These are phyloP conservation scores for Porpolomopsis calyptriformis DNA, from an alignment of 768 basidiomycete genomes.

Conservation along the genomic window DNA sequence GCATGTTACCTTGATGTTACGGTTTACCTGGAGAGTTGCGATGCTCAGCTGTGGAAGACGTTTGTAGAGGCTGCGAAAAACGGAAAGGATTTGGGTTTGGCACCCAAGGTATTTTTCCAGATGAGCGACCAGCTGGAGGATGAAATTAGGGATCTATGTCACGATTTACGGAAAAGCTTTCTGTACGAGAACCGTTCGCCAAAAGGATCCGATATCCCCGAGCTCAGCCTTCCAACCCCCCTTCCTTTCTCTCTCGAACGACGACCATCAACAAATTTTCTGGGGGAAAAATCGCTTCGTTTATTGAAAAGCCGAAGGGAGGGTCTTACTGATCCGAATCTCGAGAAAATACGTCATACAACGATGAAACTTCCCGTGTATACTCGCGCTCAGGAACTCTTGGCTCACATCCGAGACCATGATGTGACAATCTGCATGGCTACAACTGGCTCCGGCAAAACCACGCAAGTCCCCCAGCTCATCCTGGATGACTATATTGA, in stretches of 20 bases:
- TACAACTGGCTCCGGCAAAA: conserved; percentile 87
- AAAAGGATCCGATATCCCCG: conserved; percentile 7
- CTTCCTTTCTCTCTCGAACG: conserved; percentile 6
- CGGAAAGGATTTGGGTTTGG: conserved; percentile 61
- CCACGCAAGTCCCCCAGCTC: conserved; percentile 89
- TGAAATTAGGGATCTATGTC: conserved; percentile 58
- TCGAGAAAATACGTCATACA: conserved; percentile 57
- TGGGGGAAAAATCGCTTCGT: conserved; percentile 43
- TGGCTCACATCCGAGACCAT: conserved; percentile 59
- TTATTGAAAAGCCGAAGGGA: conserved; percentile 42
- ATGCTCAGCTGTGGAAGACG: conserved; percentile 66
- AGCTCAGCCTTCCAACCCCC: conserved; percentile 1
- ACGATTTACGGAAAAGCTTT: conserved; percentile 49
- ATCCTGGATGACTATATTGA: conserved; percentile 78
- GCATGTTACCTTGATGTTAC: conserved; percentile 82
- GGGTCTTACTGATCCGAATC: conserved; percentile 50
- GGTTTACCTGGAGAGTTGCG: conserved; percentile 78
- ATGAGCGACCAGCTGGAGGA: conserved; percentile 57
- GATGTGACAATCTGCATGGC: conserved; percentile 88
- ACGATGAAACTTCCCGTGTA: conserved; percentile 69
- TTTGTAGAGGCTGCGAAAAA: conserved; percentile 52
- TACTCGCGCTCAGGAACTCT: conserved; percentile 51
- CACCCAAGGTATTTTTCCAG: conserved; percentile 55
- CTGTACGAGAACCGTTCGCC: conserved; percentile 60
- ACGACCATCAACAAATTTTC: conserved; percentile 15